A percentile compares a stretch with the other conserved stretches of the same genome.
Evolutionary conservation across 2,329 filamentous ascomycete species (phyloP).

Genomic region (Neonectria punicea): DNA sequence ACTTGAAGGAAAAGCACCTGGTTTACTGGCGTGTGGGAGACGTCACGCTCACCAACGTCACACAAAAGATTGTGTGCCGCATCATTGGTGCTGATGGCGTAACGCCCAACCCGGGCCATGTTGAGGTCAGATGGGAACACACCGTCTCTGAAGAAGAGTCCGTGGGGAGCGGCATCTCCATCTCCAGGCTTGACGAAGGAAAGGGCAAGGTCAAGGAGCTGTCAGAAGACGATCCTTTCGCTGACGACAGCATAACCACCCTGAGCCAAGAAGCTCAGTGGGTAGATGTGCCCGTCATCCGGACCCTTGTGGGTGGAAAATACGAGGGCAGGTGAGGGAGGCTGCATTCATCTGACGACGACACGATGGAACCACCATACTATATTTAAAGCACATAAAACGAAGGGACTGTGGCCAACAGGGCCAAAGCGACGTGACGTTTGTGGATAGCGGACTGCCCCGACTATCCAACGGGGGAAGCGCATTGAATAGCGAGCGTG

Average conservation of each 20-base stretch:
- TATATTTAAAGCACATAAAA: conserved; percentile 5
- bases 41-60: conserved; percentile 72
- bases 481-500: conserved; percentile 46
- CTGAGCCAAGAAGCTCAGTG: conserved; percentile 58
- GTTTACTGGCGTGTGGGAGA: conserved; percentile 86
- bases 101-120: conserved; percentile 76
- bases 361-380: conserved; percentile 18
- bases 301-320: conserved; percentile 79
- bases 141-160: conserved; percentile 53
- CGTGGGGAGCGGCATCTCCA: conserved; percentile 70
- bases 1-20: conserved; percentile 78
- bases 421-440: conserved; percentile 45
- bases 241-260: conserved; percentile 55
- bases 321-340: conserved; percentile 67
- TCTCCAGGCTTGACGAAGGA: conserved; percentile 63
- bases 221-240: conserved; percentile 73
- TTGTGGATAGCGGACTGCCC: conserved; percentile 42
- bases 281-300: conserved; percentile 72
- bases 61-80: conserved; percentile 83
- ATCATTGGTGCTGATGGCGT: conserved; percentile 78
- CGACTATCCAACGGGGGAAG: conserved; percentile 46
- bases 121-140: conserved; percentile 86
- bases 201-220: conserved; percentile 64
- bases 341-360: conserved; percentile 7
- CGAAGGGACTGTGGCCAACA: conserved; percentile 5